Conservation (phyloP, 345 rosid species). For the Clausena lansium region DNA sequence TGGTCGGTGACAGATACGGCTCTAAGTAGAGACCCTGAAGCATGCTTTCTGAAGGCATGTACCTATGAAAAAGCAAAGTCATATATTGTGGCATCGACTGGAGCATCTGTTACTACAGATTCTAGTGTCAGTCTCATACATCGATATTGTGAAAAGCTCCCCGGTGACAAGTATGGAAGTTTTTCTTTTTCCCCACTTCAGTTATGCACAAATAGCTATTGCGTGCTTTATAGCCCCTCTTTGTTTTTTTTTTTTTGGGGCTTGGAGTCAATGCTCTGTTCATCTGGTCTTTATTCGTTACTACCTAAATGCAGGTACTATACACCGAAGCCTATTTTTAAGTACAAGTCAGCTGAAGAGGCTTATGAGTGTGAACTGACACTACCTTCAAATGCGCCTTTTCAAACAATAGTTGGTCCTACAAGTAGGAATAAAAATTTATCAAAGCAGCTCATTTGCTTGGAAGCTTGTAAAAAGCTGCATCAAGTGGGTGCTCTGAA, state of each 20-base stretch:
- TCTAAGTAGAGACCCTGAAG: constrained; percentile 47
- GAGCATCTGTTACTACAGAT: constrained; percentile 55
- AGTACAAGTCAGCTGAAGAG: constrained; percentile 28
- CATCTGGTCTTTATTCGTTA: constrained; percentile 9
- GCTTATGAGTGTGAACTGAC: constrained; percentile 42
- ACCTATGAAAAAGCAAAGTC: constrained; percentile 28
- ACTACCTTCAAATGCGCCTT: constrained; percentile 54
- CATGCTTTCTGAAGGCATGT: constrained; percentile 31
- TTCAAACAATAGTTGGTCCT: constrained; percentile 57
- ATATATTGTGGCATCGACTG: constrained; percentile 44
- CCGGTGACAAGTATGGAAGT: constrained; percentile 44
- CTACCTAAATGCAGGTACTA: constrained; percentile 37
- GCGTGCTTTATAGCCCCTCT: not conserved
- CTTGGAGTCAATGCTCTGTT: constrained; percentile 1
- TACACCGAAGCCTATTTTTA: constrained; percentile 48
- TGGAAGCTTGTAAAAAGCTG: constrained; percentile 73
- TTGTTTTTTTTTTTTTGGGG: not conserved
- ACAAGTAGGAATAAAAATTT: constrained; percentile 41
- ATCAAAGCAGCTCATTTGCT: constrained; percentile 65
- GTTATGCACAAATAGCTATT: not conserved
- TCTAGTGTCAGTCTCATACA: constrained; percentile 49
- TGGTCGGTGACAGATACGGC: constrained; percentile 48
- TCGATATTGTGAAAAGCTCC: constrained; percentile 59
- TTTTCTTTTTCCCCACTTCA: not conserved
- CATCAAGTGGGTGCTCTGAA: constrained; percentile 56